Conservation (phyloP, 805 yeast genomes). For the Hanseniaspora lindneri region DNA sequence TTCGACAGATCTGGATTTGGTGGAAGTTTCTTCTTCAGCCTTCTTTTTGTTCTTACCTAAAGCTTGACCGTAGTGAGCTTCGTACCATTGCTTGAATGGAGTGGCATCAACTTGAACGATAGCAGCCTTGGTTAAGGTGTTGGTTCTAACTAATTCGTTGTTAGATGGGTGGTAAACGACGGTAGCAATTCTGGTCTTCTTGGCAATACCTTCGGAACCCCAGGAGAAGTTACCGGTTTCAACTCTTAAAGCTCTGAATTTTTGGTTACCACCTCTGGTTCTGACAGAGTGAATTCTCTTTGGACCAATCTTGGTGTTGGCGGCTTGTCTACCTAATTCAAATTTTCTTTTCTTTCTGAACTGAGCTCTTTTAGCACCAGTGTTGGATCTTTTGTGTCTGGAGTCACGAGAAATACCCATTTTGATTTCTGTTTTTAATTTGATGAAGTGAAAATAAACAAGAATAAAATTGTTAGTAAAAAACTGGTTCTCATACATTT, state of each 20-base stretch:
- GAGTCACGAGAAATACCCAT: conserved; percentile 99
- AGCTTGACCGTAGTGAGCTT: conserved; percentile 91
- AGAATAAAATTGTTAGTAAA: conserved; percentile 14
- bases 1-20: conserved; percentile 68
- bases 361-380: conserved; percentile 99
- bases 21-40: conserved; percentile 45
- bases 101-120: conserved; percentile 99
- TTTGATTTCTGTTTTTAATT: conserved; percentile 21
- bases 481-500: no score
- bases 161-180: conserved; percentile 99
- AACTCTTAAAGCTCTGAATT: conserved; percentile 98
- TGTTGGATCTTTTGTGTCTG: conserved; percentile 99
- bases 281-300: conserved; percentile 99
- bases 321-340: conserved; percentile 98
- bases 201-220: conserved; percentile 97
- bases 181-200: conserved; percentile 97
- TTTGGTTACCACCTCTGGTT: conserved; percentile 99
- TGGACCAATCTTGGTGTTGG: conserved; percentile 97
- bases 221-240: conserved; percentile 99
- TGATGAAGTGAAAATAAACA: not conserved
- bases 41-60: conserved; percentile 69
- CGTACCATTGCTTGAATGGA: conserved; percentile 99
- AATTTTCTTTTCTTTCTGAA: conserved; percentile 99
- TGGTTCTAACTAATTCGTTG: conserved; percentile 99
- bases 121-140: conserved; percentile 98